Evolutionary conservation across 176 grass and related monocot species (phyloP), one percentile per base, ranked within the genome.

Genomic region (Poa annua): DNA sequence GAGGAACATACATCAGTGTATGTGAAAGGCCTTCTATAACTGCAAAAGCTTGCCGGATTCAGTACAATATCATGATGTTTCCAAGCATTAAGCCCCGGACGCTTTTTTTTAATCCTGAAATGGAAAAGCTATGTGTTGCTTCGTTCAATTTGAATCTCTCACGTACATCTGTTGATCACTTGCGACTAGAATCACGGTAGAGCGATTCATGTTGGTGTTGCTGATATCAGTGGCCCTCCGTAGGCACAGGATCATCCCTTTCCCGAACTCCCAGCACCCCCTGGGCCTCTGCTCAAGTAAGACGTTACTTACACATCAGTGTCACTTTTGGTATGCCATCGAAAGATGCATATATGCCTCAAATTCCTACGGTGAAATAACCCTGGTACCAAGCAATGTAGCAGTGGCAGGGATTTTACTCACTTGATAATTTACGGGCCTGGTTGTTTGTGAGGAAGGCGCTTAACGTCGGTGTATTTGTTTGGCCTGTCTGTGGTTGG

Each of bases 391-490:
- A 29, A 29, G 29, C 29, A 29, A 29, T 29, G 3, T 29, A 2
- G 22, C 32, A 39, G 4, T 44, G 35, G 8, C 6, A 64, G 63
- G 35, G 53, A 66, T 56, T 66, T 65, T 17, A 78, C 81, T 88
- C 66, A 89, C 87, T 81, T 52, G 87, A 76, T 11, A 89, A 16
- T 9, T 35, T 69, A 7, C 78, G 87, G 33, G 83, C 82, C 71
- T 89, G 83, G 42, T 89, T 89, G 82, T 89, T 85, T 26, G 87
- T 89, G 63, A 89, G 71, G 63, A 71, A 63, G 3, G 83, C 87
- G 9, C 87, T 81, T 77, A 89, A 85, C 11, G 14, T 4, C 33
- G 74, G 52, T 11, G n/a, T n/a, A n/a, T n/a, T n/a, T n/a, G n/a
- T n/a, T n/a, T n/a, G n/a, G n/a, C n/a, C n/a, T n/a, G n/a, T n/a